These are phyloP conservation scores for Salix arbutifolia DNA, from an alignment of 345 rosid species.

Conservation along the genomic window DNA sequence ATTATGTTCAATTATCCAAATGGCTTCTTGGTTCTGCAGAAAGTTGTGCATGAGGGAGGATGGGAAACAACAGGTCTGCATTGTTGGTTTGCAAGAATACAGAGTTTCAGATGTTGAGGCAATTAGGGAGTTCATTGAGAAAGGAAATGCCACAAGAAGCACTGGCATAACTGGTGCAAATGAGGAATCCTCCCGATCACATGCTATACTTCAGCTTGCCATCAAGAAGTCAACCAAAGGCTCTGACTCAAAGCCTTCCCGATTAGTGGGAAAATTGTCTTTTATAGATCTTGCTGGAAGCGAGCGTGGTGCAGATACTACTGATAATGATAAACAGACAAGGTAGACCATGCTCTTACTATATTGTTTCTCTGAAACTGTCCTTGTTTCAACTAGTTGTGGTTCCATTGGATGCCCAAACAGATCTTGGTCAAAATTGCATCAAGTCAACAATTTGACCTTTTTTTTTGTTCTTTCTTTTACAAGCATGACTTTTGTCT, in stretches of 20 bases:
- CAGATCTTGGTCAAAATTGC: no score
- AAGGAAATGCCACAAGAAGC: slow-evolving; percentile 59
- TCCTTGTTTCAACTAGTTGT: neutral
- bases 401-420: neutral
- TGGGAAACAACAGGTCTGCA: slow-evolving; percentile 67
- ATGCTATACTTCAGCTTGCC: slow-evolving; percentile 66
- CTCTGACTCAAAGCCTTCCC: slow-evolving; percentile 47
- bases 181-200: slow-evolving; percentile 68
- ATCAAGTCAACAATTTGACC: neutral
- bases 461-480: neutral
- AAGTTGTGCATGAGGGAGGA: slow-evolving; percentile 71
- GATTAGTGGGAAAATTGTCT: slow-evolving; percentile 54
- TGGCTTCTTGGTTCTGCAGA: slow-evolving; percentile 27
- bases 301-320: slow-evolving; percentile 75
- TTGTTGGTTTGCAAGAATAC: slow-evolving; percentile 62
- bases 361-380: neutral
- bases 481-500: neutral
- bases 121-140: slow-evolving; percentile 52
- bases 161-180: slow-evolving; percentile 64
- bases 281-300: slow-evolving; percentile 70
- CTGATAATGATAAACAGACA: slow-evolving; percentile 65
- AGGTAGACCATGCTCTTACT: slow-evolving; percentile 32
- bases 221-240: slow-evolving; percentile 50
- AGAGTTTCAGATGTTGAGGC: slow-evolving; percentile 52
- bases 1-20: slow-evolving; percentile 5